Conservation (phyloP, 2,329 filamentous ascomycete genomes). For the Arthrinium puccinioides region DNA sequence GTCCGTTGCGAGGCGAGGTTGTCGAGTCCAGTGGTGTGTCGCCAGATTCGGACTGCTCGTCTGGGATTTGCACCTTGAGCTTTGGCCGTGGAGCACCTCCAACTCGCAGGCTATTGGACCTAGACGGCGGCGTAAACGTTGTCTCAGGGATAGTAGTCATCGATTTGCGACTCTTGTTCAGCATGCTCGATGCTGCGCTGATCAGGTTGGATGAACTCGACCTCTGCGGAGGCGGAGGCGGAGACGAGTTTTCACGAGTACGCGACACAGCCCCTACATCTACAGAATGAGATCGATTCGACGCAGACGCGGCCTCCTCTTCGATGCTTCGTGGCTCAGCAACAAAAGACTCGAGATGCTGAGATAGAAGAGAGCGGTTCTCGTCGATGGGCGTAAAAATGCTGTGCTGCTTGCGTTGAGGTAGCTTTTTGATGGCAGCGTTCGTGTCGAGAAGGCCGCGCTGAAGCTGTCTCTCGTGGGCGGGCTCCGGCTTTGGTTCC, state of each 20-base stretch:
- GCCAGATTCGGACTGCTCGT: slow-evolving; percentile 73
- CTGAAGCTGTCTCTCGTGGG: slow-evolving; percentile 36
- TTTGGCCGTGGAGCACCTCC: slow-evolving; percentile 67
- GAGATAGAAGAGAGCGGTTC: slow-evolving; percentile 77
- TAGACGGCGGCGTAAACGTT: slow-evolving; percentile 61
- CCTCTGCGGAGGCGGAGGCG: slow-evolving; percentile 43
- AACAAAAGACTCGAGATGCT: slow-evolving; percentile 67
- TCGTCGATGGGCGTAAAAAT: slow-evolving; percentile 98
- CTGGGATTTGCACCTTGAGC: slow-evolving; percentile 90
- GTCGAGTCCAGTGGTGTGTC: slow-evolving; percentile 65
- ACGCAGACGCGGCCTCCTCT: slow-evolving; percentile 28
- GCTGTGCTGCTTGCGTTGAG: slow-evolving; percentile 76
- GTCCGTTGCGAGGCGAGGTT: slow-evolving; percentile 52
- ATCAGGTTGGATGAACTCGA: slow-evolving; percentile 42
- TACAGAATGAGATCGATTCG: slow-evolving; percentile 54
- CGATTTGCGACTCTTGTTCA: slow-evolving; percentile 36
- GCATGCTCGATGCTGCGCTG: slow-evolving; percentile 29
- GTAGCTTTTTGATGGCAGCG: slow-evolving; percentile 36
- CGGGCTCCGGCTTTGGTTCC: slow-evolving; percentile 41
- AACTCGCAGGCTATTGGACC: slow-evolving; percentile 68
- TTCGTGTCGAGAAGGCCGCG: slow-evolving; percentile 15
- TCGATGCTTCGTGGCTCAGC: slow-evolving; percentile 39
- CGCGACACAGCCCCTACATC: slow-evolving; percentile 53
- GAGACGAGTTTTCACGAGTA: slow-evolving; percentile 42
- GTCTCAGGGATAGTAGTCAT: slow-evolving; percentile 59